Evolutionary conservation across 345 rosid genomes (phyloP).

Genomic region (Hirschfeldia incana): DNA sequence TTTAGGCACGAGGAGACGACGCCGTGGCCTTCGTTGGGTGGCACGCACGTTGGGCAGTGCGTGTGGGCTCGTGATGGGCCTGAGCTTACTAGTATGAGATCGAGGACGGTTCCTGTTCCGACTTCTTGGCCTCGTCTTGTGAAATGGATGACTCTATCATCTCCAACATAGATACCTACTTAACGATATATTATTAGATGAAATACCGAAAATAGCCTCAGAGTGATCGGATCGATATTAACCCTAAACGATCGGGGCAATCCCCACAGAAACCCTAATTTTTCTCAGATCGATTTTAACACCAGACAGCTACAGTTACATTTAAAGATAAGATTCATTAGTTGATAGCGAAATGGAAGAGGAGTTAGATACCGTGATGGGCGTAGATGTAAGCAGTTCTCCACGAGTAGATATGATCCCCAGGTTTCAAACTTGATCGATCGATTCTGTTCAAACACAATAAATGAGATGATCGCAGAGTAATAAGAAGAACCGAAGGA

Average conservation of each 20-base stretch:
- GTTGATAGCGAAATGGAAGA: neutral
- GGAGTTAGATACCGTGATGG: conserved; percentile 71
- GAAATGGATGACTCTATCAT: conserved; percentile 79
- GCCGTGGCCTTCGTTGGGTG: conserved; percentile 56
- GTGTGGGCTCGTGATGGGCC: conserved; percentile 53
- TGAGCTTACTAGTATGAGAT: conserved; percentile 70
- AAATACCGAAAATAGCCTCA: neutral
- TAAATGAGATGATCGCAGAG: neutral
- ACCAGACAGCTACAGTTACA: neutral
- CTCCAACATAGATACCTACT: conserved; percentile 80
- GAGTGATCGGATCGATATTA: neutral
- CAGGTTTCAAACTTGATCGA: conserved; percentile 65
- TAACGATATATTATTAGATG: neutral
- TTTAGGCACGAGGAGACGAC: conserved; percentile 78
- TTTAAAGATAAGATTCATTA: neutral
- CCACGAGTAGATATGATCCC: conserved; percentile 96
- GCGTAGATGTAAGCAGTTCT: conserved; percentile 90
- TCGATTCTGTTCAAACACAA: conserved; percentile 42
- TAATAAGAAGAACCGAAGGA: neutral
- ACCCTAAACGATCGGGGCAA: neutral
- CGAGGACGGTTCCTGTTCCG: conserved; percentile 81
- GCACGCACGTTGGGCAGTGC: conserved; percentile 67
- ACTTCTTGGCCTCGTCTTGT: conserved; percentile 92
- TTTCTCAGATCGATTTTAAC: neutral
- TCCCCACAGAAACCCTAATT: neutral